These are phyloP conservation scores for Epichloe brachyelytri DNA, from an alignment of 2,329 filamentous ascomycete species.

Conservation along the genomic window DNA sequence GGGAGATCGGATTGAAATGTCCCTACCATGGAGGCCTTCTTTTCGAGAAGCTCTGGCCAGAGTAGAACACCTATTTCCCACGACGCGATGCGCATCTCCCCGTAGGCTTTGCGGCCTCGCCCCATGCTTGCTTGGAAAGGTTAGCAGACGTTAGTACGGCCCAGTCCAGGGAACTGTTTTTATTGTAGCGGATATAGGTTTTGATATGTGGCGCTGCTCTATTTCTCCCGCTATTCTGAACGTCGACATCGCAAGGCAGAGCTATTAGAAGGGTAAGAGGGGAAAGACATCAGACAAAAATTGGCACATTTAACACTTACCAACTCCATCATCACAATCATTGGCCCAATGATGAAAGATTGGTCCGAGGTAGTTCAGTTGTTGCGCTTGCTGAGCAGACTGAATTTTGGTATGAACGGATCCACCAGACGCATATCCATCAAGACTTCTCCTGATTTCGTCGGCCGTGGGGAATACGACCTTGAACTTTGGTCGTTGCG, in stretches of 20 bases:
- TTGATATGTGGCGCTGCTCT: constrained; percentile 80
- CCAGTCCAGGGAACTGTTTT: constrained; percentile 56
- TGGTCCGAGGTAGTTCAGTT: constrained; percentile 58
- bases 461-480: constrained; percentile 71
- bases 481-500: constrained; percentile 40
- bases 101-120: constrained; percentile 44
- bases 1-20: constrained; percentile 52
- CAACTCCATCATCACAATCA: constrained; percentile 29
- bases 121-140: constrained; percentile 81
- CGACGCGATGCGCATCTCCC: constrained; percentile 59
- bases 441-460: constrained; percentile 63
- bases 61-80: constrained; percentile 77
- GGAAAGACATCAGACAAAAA: background rate
- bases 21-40: constrained; percentile 48
- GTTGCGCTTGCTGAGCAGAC: constrained; percentile 56
- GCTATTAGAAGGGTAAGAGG: constrained; percentile 11
- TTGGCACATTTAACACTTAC: background rate
- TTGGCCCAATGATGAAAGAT: constrained; percentile 67
- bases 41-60: constrained; percentile 53
- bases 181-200: constrained; percentile 61
- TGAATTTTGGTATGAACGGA: constrained; percentile 76
- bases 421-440: constrained; percentile 63
- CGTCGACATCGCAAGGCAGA: constrained; percentile 10
- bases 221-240: constrained; percentile 43
- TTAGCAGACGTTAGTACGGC: constrained; percentile 85